phyloP scores from a whole-genome alignment of 2,329 filamentous ascomycete species.

The Phialocephala subalpina region DNA sequence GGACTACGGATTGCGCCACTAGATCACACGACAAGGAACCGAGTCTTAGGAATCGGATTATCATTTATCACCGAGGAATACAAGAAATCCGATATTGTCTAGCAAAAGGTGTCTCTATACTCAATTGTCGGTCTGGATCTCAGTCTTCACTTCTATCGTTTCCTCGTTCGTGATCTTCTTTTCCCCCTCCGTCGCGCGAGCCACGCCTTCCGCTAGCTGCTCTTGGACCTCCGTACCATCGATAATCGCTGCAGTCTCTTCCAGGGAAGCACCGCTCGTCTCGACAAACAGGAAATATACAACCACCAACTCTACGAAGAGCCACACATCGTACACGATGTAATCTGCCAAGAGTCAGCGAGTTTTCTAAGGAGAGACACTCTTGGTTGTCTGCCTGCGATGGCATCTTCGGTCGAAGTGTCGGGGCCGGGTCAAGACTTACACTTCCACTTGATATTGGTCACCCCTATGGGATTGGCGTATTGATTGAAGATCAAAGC shows the following conservation, averaged over 20 bases:
- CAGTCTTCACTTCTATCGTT: neutral
- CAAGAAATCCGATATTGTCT: neutral
- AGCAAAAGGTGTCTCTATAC: neutral
- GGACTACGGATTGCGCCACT: too few relatives aligned
- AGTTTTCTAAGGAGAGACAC: neutral
- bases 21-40: too few relatives aligned
- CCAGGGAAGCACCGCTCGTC: slow-evolving; percentile 49
- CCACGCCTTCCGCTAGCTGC: slow-evolving; percentile 25
- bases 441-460: slow-evolving; percentile 49
- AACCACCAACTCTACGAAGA: slow-evolving; percentile 30
- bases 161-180: neutral
- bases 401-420: too few relatives aligned
- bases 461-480: slow-evolving; percentile 50
- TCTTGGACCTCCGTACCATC: slow-evolving; percentile 47
- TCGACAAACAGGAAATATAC: slow-evolving; percentile 45
- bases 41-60: neutral
- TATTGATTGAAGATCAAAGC: slow-evolving; percentile 52
- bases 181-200: slow-evolving; percentile 18
- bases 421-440: neutral
- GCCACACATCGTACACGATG: slow-evolving; percentile 47
- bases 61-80: neutral
- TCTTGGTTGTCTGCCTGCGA: too few relatives aligned
- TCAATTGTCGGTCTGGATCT: neutral
- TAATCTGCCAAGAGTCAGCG: slow-evolving; percentile 20
- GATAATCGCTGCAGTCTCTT: slow-evolving; percentile 51